These are phyloP conservation scores for Trichophaea hybrida DNA, from an alignment of 2,329 filamentous ascomycete genomes.

Conservation along the genomic window DNA sequence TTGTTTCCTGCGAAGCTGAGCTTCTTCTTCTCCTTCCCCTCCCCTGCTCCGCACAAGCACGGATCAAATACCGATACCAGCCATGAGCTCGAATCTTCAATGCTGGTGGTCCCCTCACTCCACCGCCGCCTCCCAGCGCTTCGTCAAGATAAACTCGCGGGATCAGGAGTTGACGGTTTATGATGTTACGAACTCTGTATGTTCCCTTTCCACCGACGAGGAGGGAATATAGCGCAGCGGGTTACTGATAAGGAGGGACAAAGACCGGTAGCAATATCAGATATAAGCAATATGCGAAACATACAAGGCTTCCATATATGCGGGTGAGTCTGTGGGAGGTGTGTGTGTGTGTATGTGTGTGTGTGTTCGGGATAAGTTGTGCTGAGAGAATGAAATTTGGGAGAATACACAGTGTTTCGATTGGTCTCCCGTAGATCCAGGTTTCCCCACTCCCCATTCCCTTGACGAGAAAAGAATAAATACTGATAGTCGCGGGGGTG, in stretches of 20 bases:
- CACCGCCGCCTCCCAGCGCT: conserved; percentile 33
- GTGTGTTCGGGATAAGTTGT: background rate
- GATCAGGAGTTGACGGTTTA: conserved; percentile 38
- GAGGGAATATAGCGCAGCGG: background rate
- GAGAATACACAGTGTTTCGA: conserved; percentile 33
- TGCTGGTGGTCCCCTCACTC: conserved; percentile 40
- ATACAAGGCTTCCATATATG: conserved; percentile 39
- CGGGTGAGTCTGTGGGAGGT: conserved; percentile 30
- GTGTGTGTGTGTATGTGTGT: background rate
- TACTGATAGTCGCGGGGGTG: conserved; percentile 21
- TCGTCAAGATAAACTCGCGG: conserved; percentile 40
- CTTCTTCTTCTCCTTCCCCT: too few relatives aligned
- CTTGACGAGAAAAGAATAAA: background rate
- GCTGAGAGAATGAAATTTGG: background rate
- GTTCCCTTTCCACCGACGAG: background rate
- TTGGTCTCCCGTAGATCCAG: conserved; percentile 39
- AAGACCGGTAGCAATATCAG: conserved; percentile 1
- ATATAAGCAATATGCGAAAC: conserved; percentile 28
- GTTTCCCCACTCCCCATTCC: conserved; percentile 8
- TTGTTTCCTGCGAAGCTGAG: too few relatives aligned
- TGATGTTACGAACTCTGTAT: conserved; percentile 29
- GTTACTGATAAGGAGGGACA: background rate
- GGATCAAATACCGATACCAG: too few relatives aligned
- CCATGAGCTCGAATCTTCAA: background rate
- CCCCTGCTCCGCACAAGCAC: too few relatives aligned